Base-by-base conservation (phyloP, 768 basidiomycete species). In the Terana coerulea region DNA sequence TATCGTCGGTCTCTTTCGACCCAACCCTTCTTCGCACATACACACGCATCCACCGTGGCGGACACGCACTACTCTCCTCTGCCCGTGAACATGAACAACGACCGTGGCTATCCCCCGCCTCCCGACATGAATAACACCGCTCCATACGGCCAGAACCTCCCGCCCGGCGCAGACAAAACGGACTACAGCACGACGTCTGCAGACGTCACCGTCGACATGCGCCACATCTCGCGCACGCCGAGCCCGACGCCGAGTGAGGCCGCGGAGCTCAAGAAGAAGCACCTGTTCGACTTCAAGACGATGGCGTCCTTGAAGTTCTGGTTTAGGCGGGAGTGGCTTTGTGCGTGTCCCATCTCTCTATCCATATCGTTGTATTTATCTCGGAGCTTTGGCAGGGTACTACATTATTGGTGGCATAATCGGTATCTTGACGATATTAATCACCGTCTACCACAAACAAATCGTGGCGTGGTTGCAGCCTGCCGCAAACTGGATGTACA, bases 381-480 rank as follows among this genome's bases (percentile, higher is more conserved):
- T 5, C 9, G 5, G 8, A 2, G n/a, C 15, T 8, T 31, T 17
- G 12, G 6, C 49, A 70, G 69, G 68, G 68, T 69, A 70, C 57
- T 70, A 70, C 51, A 59, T 69, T 31, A 47, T 57, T n/a, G 55
- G 51, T 30, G 30, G 57, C 29, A 28, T 64, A 54, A 64, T 71
- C 12, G 51, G 70, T 15, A 62, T 69, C 47, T 43, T 71, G 19
- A 65, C 69, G 34, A 66, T 66, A 26, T 67, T 78, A 51, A 66
- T 76, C 63, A 70, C 70, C 7, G 59, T 75, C 29, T 75, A 72
- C 60, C 75, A 80, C 62, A 68, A 69, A 21, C 62, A 72, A 72
- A 91, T 94, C 55, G 84, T 92, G 3, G 49, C 75, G 9, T 81
- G 78, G 78, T 72, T 92, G 41, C 80, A 74, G 24, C 88, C 88